Conservation (phyloP, 2,329 filamentous ascomycete species). For the Lachnellula occidentalis region DNA sequence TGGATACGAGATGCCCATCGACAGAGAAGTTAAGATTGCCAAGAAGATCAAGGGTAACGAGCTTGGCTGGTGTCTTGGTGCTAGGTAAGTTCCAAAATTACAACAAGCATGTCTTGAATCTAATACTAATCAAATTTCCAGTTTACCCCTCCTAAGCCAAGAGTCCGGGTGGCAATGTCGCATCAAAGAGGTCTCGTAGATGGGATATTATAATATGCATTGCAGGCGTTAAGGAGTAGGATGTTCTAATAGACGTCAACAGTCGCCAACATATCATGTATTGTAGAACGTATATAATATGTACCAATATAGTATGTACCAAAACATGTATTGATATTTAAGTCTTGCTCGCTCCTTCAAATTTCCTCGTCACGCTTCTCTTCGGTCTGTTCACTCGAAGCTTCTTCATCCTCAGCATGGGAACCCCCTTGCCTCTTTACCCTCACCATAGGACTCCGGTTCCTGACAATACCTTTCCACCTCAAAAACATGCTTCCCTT, state of each 20-base stretch:
- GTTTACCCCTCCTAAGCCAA: conserved; percentile 75
- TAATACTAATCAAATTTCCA: conserved; percentile 40
- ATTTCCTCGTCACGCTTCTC: background rate
- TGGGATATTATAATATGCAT: conserved; percentile 17
- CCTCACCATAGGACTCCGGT: conserved; percentile 3
- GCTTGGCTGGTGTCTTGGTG: conserved; percentile 94
- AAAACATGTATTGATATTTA: background rate
- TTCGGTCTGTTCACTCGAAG: background rate
- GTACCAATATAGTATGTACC: conserved; percentile 5
- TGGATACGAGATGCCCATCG: conserved; percentile 96
- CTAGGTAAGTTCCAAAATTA: conserved; percentile 59
- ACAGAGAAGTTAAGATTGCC: conserved; percentile 92
- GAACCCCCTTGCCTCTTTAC: background rate
- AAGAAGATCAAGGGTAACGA: conserved; percentile 99
- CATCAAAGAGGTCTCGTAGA: conserved; percentile 66
- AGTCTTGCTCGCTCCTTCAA: too few relatives aligned
- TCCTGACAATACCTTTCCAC: conserved; percentile 1
- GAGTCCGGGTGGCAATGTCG: conserved; percentile 88
- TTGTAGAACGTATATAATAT: conserved; percentile 8
- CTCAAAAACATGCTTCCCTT: conserved; percentile 3
- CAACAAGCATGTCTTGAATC: background rate
- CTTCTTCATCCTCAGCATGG: background rate
- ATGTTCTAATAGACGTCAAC: background rate
- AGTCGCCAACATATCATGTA: background rate
- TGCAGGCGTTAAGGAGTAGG: conserved; percentile 20